These are phyloP conservation scores for Sporisorium exsertum DNA, from an alignment of 1,284 basidiomycete genomes.

Conservation along the genomic window DNA sequence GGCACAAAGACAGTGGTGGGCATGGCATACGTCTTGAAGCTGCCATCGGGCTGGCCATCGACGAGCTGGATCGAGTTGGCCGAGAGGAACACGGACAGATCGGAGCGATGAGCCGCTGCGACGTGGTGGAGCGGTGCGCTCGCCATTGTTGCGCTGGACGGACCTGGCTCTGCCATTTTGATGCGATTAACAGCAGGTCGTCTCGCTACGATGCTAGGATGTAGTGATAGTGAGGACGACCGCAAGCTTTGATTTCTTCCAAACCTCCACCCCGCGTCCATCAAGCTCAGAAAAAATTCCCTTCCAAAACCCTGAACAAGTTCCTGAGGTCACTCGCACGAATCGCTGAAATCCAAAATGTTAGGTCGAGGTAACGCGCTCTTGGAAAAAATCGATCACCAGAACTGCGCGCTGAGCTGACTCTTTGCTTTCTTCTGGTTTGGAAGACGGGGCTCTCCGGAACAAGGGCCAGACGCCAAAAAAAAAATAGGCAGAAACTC, in stretches of 20 bases:
- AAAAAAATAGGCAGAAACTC: slow-evolving; percentile 9
- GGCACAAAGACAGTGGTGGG: slow-evolving; percentile 47
- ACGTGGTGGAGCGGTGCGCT: slow-evolving; percentile 46
- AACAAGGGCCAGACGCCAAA: slow-evolving; percentile 14
- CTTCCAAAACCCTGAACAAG: slow-evolving; percentile 2
- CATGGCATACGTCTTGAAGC: slow-evolving; percentile 30
- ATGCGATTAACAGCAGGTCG: not conserved
- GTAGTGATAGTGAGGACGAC: not conserved
- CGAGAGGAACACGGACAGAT: slow-evolving; percentile 36
- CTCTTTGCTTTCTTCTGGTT: not conserved
- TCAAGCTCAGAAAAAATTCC: not conserved
- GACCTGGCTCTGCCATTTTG: slow-evolving; percentile 46
- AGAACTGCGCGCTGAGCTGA: slow-evolving; percentile 19
- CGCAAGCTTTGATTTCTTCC: slow-evolving; percentile 19
- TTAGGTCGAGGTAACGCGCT: not conserved
- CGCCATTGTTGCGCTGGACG: slow-evolving; percentile 26
- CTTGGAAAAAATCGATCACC: slow-evolving; percentile 41
- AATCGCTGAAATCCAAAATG: slow-evolving; percentile 4
- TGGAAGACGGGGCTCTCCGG: slow-evolving; percentile 32
- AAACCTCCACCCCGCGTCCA: slow-evolving; percentile 39
- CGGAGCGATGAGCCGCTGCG: slow-evolving; percentile 36
- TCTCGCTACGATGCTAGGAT: not conserved
- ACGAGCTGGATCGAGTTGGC: slow-evolving; percentile 51
- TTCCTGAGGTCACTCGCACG: slow-evolving; percentile 24
- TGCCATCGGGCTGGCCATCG: slow-evolving; percentile 18